Conservation (phyloP, 805 yeast genomes). For the Candida orba region DNA sequence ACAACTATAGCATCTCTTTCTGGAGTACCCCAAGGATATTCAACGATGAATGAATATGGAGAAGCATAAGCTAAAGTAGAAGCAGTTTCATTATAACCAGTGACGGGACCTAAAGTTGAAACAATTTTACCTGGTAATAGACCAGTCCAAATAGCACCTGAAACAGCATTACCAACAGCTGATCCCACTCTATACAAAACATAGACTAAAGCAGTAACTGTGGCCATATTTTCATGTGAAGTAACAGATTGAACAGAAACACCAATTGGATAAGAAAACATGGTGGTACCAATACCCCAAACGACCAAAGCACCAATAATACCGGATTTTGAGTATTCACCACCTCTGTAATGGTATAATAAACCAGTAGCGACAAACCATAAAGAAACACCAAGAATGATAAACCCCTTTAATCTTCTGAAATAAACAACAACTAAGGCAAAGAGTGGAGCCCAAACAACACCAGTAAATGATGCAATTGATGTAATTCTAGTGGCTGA, state of each 20-base stretch:
- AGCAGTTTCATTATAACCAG: conserved; percentile 23
- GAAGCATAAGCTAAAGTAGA: conserved; percentile 41
- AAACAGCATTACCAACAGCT: conserved; percentile 54
- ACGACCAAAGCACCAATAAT: conserved; percentile 59
- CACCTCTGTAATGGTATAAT: conserved; percentile 49
- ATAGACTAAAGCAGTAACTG: conserved; percentile 50
- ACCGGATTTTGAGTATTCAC: conserved; percentile 43
- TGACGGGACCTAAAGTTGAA: conserved; percentile 22
- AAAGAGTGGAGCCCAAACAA: conserved; percentile 47
- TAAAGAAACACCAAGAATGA: conserved; percentile 48
- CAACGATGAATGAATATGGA: conserved; percentile 43
- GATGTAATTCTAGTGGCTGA: conserved; percentile 62
- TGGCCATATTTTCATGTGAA: conserved; percentile 64
- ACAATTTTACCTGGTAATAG: conserved; percentile 36
- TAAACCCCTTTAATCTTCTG: conserved; percentile 49
- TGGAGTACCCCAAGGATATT: conserved; percentile 56
- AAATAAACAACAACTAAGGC: conserved; percentile 43
- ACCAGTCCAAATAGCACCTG: conserved; percentile 74
- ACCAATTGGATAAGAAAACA: conserved; percentile 62
- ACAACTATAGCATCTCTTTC: conserved; percentile 49
- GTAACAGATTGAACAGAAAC: conserved; percentile 55
- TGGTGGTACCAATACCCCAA: conserved; percentile 65
- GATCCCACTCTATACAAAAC: conserved; percentile 57
- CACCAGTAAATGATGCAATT: conserved; percentile 55
- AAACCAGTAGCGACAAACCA: conserved; percentile 59